Evolutionary conservation across 1,284 basidiomycete genomes (phyloP).

Genomic region (Cystobasidium sp.): DNA sequence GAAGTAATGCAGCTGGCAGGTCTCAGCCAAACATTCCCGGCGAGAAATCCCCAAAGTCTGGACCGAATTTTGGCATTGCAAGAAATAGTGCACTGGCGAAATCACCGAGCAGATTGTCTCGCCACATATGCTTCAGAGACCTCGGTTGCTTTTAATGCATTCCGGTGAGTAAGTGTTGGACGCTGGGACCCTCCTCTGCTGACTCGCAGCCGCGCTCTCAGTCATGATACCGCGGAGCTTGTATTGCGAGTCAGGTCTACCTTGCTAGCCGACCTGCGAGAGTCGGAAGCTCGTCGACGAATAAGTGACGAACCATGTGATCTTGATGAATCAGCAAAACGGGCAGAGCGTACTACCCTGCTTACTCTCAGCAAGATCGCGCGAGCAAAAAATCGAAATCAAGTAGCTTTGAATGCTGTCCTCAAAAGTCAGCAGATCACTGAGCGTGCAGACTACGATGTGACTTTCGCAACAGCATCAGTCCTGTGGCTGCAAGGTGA

Average conservation of each 20-base stretch:
- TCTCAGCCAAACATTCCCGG: conserved; percentile 75
- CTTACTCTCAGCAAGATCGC: conserved; percentile 13
- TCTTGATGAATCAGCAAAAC: too few species aligned
- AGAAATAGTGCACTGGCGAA: background rate
- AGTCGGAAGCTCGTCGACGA: conserved; percentile 6
- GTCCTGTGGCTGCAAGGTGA: conserved; percentile 89
- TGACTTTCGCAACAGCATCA: conserved; percentile 81
- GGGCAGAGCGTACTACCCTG: conserved; percentile 5
- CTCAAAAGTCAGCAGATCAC: background rate
- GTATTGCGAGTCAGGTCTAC: conserved; percentile 42
- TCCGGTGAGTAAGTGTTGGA: background rate
- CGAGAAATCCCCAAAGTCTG: conserved; percentile 55
- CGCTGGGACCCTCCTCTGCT: conserved; percentile 54
- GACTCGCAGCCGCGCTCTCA: conserved; percentile 42
- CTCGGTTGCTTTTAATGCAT: background rate
- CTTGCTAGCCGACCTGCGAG: conserved; percentile 47
- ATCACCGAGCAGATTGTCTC: background rate
- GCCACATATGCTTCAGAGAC: background rate
- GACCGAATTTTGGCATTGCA: conserved; percentile 44
- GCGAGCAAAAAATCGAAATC: background rate
- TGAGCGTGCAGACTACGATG: conserved; percentile 59
- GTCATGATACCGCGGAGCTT: conserved; percentile 37
- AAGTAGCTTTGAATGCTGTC: conserved; percentile 45
- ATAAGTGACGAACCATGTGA: conserved; percentile 8
- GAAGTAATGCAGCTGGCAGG: conserved; percentile 70